Conservation (phyloP, 2,329 filamentous ascomycete species). For the Sclerotinia subarctica region DNA sequence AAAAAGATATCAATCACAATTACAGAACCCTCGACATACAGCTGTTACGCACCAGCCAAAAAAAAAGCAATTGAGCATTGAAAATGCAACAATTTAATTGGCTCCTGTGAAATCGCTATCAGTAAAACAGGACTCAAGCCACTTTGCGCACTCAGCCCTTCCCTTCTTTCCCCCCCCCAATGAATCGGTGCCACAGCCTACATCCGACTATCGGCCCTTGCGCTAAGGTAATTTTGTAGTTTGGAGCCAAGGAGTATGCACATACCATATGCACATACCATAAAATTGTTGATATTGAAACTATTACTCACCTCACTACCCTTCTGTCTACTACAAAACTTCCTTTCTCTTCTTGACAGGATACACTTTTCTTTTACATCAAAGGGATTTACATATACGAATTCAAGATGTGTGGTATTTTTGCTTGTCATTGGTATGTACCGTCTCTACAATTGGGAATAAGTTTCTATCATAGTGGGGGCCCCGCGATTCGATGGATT, state of each 20-base stretch:
- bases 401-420: constrained; percentile 48
- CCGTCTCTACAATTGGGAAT: constrained; percentile 2
- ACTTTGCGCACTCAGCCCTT: background rate
- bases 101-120: background rate
- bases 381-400: background rate
- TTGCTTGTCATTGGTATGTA: constrained; percentile 69
- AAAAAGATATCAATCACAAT: background rate
- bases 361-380: background rate
- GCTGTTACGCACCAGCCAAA: background rate
- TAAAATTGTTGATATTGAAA: background rate
- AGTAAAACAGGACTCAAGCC: constrained; percentile 5
- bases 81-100: background rate
- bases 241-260: constrained; percentile 7
- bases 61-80: background rate
- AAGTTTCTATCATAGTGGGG: constrained; percentile 18
- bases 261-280: constrained; percentile 15
- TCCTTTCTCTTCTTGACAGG: background rate
- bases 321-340: background rate
- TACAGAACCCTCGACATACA: background rate
- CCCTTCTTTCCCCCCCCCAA: background rate
- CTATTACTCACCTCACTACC: constrained; percentile 10
- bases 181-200: background rate
- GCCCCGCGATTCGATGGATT: constrained; percentile 22
- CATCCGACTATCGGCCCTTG: constrained; percentile 14
- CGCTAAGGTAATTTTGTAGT: constrained; percentile 9